Evolutionary conservation across 1,284 basidiomycete species (phyloP), one percentile per base, ranked within the genome.

Genomic region (Pisolithus thermaeus): DNA sequence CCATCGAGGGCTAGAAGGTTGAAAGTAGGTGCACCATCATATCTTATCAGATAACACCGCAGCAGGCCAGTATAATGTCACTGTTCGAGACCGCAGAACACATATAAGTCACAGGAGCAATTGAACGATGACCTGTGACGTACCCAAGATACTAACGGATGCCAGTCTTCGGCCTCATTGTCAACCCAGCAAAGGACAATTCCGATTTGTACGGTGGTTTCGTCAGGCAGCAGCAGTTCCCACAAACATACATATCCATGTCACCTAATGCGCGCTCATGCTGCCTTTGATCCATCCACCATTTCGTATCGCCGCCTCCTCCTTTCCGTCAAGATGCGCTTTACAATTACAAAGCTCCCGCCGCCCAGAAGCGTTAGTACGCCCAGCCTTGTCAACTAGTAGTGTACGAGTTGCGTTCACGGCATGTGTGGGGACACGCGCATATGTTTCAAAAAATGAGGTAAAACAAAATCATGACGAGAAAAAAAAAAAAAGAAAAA

Each of bases 301-400:
- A 66, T 54, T 8, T 59, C 61, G 44, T 51, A 47, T 11, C 37
- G 58, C 27, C 48, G 66, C 43, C 60, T 54, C 47, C 64, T 59
- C 35, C 66, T 63, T 12, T 63, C 53, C 7, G 42, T 56, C 56
- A 69, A 49, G 22, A 66, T 50, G n/a, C 53, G 64, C 47, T 66
- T 66, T 47, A 63, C 67, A 27, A 62, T 67, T 38, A 68, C 38
- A 52, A 66, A 66, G 43, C 64, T 58, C 0, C 54, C 63, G 11
- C 66, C 64, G 7, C 61, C 66, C 1, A 56, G 56, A 23, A 66
- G 49, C 39, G 66, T 62, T 41, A 66, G 44, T 18, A 52, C 56
- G 16, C 59, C 65, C 52, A 66, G 52, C 16, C 63, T 61, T 14
- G 57, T 44, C 22, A 65, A 32, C 62, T 64, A 18, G 23, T 18